These are phyloP conservation scores for Neoboletus subvelutipes DNA, from an alignment of 768 basidiomycete species.

Conservation along the genomic window DNA sequence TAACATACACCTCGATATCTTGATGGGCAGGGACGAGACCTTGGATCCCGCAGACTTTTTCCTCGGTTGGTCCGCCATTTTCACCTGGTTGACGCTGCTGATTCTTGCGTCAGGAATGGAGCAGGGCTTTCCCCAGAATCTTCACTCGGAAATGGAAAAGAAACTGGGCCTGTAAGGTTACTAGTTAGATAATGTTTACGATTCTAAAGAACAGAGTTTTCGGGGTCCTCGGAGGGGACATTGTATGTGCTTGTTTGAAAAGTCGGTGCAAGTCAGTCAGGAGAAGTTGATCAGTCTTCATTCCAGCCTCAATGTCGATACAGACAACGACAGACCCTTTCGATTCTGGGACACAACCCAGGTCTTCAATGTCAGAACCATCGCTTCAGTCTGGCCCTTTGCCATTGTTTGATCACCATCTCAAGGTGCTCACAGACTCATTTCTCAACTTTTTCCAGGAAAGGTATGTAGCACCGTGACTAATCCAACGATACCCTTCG, in stretches of 20 bases:
- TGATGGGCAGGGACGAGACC: constrained; percentile 89
- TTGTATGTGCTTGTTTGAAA: constrained; percentile 28
- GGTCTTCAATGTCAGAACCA: constrained; percentile 31
- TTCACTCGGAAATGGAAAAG: constrained; percentile 70
- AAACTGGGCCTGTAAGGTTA: constrained; percentile 43
- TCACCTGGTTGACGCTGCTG: constrained; percentile 2
- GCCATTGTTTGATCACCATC: constrained; percentile 69
- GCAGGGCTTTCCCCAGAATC: constrained; percentile 46
- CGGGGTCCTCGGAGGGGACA: constrained; percentile 7
- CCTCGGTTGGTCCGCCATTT: constrained; percentile 49
- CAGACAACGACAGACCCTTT: constrained; percentile 22
- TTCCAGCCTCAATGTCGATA: constrained; percentile 12
- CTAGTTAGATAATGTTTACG: not conserved
- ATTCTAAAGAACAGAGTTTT: not conserved
- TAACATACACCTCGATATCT: constrained; percentile 88
- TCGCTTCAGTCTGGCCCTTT: constrained; percentile 49
- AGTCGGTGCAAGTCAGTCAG: constrained; percentile 3
- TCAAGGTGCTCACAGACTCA: constrained; percentile 64
- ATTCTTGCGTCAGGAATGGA: constrained; percentile 49
- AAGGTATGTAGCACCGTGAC: constrained; percentile 48
- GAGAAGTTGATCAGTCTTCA: constrained; percentile 9
- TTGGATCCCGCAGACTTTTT: constrained; percentile 82
- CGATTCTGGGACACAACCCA: constrained; percentile 19
- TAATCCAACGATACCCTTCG: constrained; percentile 15
- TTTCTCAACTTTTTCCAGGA: constrained; percentile 86